Conservation (phyloP, 192 early-diverging fungal genomes). For the Cetraspora pellucida region DNA sequence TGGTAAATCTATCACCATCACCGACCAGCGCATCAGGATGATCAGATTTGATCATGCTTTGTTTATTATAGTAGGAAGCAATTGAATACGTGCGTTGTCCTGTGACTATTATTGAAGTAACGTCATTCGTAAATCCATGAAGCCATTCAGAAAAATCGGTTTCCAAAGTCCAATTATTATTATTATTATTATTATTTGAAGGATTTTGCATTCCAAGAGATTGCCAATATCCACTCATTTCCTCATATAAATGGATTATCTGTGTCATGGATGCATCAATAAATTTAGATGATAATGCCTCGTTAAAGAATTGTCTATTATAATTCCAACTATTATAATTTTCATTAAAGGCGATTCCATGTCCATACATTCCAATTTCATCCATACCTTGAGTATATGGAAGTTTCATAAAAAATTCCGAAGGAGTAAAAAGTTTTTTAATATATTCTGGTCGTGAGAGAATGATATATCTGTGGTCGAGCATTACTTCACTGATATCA, state of each 20-base stretch:
- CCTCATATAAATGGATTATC: neutral
- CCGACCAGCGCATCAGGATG: neutral
- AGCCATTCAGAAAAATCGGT: constrained; percentile 2
- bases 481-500: too few relatives aligned
- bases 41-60: neutral
- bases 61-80: neutral
- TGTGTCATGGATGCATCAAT: neutral
- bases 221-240: constrained; percentile 12
- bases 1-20: neutral
- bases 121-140: constrained; percentile 9
- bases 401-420: neutral
- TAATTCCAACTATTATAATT: neutral
- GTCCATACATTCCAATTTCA: neutral
- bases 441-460: too few relatives aligned
- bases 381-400: neutral
- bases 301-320: neutral
- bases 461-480: too few relatives aligned
- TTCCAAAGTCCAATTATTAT: constrained; percentile 11
- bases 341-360: neutral
- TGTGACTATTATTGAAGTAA: neutral
- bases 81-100: constrained; percentile 4
- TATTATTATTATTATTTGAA: constrained; percentile 19
- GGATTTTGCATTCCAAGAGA: neutral
- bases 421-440: neutral
- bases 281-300: constrained; percentile 3